Evolutionary conservation across 2,329 filamentous ascomycete species (phyloP).

Genomic region (Aureobasidium vineae): DNA sequence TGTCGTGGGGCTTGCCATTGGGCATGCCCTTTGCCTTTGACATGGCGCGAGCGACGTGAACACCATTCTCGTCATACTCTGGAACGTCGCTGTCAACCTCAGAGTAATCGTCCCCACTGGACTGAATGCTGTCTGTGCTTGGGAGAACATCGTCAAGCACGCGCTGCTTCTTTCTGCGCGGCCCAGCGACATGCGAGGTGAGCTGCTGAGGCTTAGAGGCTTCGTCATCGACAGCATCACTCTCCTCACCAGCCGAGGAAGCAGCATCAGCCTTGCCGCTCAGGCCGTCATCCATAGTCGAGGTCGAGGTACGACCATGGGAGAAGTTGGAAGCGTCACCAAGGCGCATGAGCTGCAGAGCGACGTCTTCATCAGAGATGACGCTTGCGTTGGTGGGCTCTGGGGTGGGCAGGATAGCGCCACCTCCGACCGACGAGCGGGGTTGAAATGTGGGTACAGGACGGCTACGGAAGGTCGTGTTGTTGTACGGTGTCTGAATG

Average conservation of each 20-base stretch:
- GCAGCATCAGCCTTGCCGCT: slow-evolving; percentile 83
- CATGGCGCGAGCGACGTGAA: slow-evolving; percentile 37
- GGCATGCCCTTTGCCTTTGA: slow-evolving; percentile 46
- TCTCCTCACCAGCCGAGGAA: slow-evolving; percentile 67
- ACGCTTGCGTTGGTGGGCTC: slow-evolving; percentile 97
- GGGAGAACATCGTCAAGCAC: slow-evolving; percentile 51
- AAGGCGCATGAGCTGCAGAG: slow-evolving; percentile 92
- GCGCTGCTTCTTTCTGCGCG: slow-evolving; percentile 40
- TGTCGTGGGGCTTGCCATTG: slow-evolving; percentile 37
- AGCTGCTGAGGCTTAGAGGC: slow-evolving; percentile 39
- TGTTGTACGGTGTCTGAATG: slow-evolving; percentile 25
- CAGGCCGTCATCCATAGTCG: slow-evolving; percentile 88
- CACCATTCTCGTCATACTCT: slow-evolving; percentile 30
- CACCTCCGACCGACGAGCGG: slow-evolving; percentile 51
- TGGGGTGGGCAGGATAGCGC: slow-evolving; percentile 73
- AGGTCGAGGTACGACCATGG: slow-evolving; percentile 87
- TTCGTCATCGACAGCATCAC: slow-evolving; percentile 69
- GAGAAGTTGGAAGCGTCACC: slow-evolving; percentile 89
- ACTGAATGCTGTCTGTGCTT: slow-evolving; percentile 58
- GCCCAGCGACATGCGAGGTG: slow-evolving; percentile 35
- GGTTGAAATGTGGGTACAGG: slow-evolving; percentile 43
- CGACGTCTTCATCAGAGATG: slow-evolving; percentile 97
- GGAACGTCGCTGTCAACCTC: slow-evolving; percentile 55
- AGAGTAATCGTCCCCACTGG: slow-evolving; percentile 61
- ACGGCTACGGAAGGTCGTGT: slow-evolving; percentile 60